Evolutionary conservation across 768 basidiomycete species (phyloP).

Genomic region (Crucibulum laeve): DNA sequence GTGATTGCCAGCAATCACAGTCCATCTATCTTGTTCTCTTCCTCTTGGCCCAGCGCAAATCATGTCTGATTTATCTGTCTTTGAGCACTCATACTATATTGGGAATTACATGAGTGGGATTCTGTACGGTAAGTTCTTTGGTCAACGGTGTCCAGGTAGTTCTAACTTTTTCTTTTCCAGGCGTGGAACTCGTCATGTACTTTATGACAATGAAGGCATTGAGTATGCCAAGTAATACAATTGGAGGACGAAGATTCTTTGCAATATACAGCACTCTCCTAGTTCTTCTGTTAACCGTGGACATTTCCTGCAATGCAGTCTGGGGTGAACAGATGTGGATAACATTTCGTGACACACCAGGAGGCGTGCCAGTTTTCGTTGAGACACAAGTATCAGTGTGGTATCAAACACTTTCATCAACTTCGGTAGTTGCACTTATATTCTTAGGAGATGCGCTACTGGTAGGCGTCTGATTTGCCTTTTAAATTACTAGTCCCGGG

Average conservation of each 20-base stretch:
- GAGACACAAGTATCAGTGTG: constrained; percentile 20
- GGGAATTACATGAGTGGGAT: constrained; percentile 26
- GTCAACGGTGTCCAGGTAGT: constrained; percentile 2
- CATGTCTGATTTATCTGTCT: constrained; percentile 4
- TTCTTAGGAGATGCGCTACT: constrained; percentile 27
- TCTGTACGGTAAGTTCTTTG: constrained; percentile 19
- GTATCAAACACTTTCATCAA: constrained; percentile 25
- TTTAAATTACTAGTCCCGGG: background rate
- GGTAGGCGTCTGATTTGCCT: constrained; percentile 11
- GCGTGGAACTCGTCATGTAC: constrained; percentile 23
- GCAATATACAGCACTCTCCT: constrained; percentile 21
- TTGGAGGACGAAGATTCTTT: constrained; percentile 17
- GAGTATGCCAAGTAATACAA: constrained; percentile 13
- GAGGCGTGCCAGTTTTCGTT: constrained; percentile 21
- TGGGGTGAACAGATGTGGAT: constrained; percentile 30
- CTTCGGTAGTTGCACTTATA: constrained; percentile 20
- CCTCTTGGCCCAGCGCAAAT: background rate
- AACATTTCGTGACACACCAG: constrained; percentile 17
- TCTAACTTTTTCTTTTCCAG: constrained; percentile 10
- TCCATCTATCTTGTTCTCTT: too few species aligned
- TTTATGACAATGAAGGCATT: constrained; percentile 18
- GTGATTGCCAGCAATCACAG: too few species aligned
- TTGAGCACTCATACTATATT: constrained; percentile 25
- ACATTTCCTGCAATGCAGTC: constrained; percentile 23
- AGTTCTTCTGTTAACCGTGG: constrained; percentile 21